Base-by-base conservation (phyloP, 2,329 filamentous ascomycete genomes). In the Zymoseptoria tritici region DNA sequence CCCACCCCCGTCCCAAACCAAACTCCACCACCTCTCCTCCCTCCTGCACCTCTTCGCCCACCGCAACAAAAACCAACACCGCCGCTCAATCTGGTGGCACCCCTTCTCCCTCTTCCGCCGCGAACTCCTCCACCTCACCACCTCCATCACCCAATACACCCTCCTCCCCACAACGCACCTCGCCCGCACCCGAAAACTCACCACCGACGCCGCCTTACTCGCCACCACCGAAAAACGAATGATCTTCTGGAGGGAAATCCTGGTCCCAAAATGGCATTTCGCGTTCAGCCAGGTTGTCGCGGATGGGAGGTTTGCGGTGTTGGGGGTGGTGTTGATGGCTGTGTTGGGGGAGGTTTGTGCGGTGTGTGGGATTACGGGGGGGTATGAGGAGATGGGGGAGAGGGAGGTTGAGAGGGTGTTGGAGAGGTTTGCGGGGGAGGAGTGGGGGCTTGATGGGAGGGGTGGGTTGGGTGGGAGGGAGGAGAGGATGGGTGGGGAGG, bases 41-140 rank as follows among this genome's bases (percentile, higher is more conserved):
- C 76, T 92, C 53, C 83, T 97, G 52, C 80, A 87, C 69, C 82
- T 89, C 65, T 83, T 95, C 68, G 84, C 87, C 74, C 86, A 90
- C 72, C 90, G 91, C 68, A 94, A 97, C 78, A 87, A 86, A 71
- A 97, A 97, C 77, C 93, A 97, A 77, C 93, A 97, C 74, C 86
- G 86, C 58, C 80, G 83, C 63, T 83, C 86, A 29, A 84, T 85
- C 71, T 99, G 93, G 93, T 97, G 89, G 85, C 83, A 85, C 68
- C 79, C 78, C 68, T 84, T 97, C 62, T 82, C 82, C 57, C 81
- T 87, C 64, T 81, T 97, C 64, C 85, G 90, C 42, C 87, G 89
- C 53, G 81, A 85, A 59, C 73, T 88, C 8, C 75, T 76, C 8
- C 80, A 81, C 57, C 76, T 96, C 2, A 67, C 80, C 1, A 60